These are phyloP conservation scores for Lodderomyces orthopsilosis DNA, from an alignment of 1,139 yeast genomes.

Conservation along the genomic window DNA sequence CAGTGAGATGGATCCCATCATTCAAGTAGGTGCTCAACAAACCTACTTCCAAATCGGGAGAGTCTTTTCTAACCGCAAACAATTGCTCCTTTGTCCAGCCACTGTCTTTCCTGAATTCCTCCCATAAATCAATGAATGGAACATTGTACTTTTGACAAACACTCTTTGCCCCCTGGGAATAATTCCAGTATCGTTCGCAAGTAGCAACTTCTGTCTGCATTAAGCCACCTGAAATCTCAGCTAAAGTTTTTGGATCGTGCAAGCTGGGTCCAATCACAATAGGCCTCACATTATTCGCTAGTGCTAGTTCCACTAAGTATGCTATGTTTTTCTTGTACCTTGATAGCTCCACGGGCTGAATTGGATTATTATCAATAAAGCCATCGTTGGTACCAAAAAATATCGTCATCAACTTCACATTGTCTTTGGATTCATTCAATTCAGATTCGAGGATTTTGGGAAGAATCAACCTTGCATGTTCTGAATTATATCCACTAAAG, in stretches of 20 bases:
- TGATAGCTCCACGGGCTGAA: slow-evolving; percentile 54
- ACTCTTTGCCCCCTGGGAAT: slow-evolving; percentile 47
- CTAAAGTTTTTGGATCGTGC: slow-evolving; percentile 36
- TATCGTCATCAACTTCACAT: slow-evolving; percentile 45
- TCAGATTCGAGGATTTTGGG: slow-evolving; percentile 48
- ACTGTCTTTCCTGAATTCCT: slow-evolving; percentile 33
- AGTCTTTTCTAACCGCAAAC: slow-evolving; percentile 9
- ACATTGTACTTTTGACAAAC: slow-evolving; percentile 46
- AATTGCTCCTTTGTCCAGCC: slow-evolving; percentile 17
- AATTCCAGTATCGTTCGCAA: slow-evolving; percentile 34
- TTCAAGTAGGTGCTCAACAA: slow-evolving; percentile 20
- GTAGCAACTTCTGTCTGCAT: slow-evolving; percentile 17
- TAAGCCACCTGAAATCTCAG: not conserved
- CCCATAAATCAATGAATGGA: slow-evolving; percentile 55
- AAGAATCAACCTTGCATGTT: slow-evolving; percentile 46
- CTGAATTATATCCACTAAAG: slow-evolving; percentile 58
- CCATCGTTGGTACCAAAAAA: slow-evolving; percentile 83
- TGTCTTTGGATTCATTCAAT: slow-evolving; percentile 24
- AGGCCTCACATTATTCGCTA: slow-evolving; percentile 40
- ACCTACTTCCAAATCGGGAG: slow-evolving; percentile 12
- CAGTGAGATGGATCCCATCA: slow-evolving; percentile 72
- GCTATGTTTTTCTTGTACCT: slow-evolving; percentile 48
- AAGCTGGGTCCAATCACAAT: slow-evolving; percentile 66
- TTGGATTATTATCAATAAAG: slow-evolving; percentile 48
- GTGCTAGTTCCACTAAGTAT: slow-evolving; percentile 36